Conservation (phyloP, 371 early-diverging fungal genomes). For the Rhizopus delemar region DNA sequence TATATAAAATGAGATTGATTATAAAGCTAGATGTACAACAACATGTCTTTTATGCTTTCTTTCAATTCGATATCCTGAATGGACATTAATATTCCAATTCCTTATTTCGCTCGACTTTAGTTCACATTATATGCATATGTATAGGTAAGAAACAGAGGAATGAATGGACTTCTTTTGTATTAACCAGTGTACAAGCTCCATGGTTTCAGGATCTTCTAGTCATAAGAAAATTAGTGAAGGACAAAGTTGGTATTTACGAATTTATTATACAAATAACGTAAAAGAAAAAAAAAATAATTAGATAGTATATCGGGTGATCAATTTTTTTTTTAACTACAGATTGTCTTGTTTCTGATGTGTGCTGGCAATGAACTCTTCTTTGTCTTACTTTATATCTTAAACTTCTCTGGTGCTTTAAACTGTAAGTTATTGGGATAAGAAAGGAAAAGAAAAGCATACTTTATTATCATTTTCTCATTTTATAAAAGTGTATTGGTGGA, state of each 20-base stretch:
- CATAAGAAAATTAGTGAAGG: constrained; percentile 83
- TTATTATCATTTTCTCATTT: not conserved
- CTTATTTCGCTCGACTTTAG: constrained; percentile 91
- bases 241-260: constrained; percentile 73
- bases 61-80: constrained; percentile 66
- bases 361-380: constrained; percentile 90
- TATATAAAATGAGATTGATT: not conserved
- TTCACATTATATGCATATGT: constrained; percentile 98
- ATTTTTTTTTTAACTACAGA: constrained; percentile 33
- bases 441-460: not conserved
- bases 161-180: not conserved
- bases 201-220: constrained; percentile 82
- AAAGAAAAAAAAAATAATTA: constrained; percentile 15
- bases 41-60: constrained; percentile 87
- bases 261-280: constrained; percentile 90
- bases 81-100: constrained; percentile 81
- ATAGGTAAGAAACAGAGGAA: constrained; percentile 57
- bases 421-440: constrained; percentile 17
- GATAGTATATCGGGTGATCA: constrained; percentile 9
- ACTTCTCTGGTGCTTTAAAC: constrained; percentile 35
- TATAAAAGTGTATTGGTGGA: constrained; percentile 28
- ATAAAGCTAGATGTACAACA: constrained; percentile 74
- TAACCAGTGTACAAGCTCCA: constrained; percentile 55
- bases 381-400: constrained; percentile 78
- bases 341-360: constrained; percentile 88